A percentile compares a stretch with the other conserved stretches of the same genome.
These are phyloP conservation scores for Apophysomyces variabilis DNA, from an alignment of 371 early-diverging fungal species.

Conservation along the genomic window DNA sequence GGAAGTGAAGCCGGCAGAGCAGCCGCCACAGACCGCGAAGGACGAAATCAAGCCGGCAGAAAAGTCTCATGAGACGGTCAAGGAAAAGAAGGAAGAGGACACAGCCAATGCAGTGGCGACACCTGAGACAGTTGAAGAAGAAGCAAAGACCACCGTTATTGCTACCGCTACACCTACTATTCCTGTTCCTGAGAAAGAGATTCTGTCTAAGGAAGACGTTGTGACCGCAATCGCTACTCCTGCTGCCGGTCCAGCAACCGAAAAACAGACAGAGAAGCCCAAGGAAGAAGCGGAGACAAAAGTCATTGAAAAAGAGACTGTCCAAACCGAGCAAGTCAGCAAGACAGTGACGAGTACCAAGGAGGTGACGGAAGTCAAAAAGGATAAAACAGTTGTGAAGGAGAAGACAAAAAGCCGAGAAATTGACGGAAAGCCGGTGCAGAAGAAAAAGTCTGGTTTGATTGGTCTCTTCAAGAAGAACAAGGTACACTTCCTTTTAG, in stretches of 20 bases:
- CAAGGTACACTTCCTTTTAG: constrained; percentile 11
- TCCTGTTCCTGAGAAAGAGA: too few species aligned
- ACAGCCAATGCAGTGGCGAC: not conserved
- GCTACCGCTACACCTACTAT: not conserved
- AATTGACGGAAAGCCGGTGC: constrained; percentile 5
- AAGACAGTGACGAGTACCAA: not conserved
- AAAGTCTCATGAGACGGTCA: not conserved
- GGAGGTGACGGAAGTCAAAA: not conserved
- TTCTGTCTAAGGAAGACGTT: too few species aligned
- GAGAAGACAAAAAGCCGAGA: not conserved
- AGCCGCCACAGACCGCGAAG: not conserved
- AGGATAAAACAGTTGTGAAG: not conserved
- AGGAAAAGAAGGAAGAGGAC: not conserved
- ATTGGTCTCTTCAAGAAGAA: constrained; percentile 23
- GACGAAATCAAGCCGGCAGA: not conserved
- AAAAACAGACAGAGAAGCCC: too few species aligned
- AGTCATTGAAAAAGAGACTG: not conserved
- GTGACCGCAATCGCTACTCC: too few species aligned
- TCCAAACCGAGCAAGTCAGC: not conserved
- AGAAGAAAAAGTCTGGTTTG: constrained; percentile 17
- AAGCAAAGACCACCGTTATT: not conserved
- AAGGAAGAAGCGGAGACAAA: not conserved
- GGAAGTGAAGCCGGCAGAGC: not conserved
- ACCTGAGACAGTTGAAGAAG: not conserved
- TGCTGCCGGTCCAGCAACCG: too few species aligned